These are phyloP conservation scores for Colletotrichum euphorbiae DNA, from an alignment of 2,329 filamentous ascomycete genomes.

Conservation along the genomic window DNA sequence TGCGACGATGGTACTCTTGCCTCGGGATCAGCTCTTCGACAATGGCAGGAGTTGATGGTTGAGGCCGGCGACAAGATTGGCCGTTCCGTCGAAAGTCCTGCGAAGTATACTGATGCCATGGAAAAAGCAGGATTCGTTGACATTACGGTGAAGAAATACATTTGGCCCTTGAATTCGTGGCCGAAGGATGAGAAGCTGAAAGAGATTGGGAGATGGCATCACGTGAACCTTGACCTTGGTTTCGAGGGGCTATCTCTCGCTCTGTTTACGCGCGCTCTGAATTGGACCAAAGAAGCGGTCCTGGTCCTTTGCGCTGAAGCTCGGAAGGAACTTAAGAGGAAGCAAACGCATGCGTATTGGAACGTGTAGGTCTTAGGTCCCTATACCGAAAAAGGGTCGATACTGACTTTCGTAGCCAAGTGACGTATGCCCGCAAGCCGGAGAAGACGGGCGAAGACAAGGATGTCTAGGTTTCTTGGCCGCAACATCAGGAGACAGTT, in stretches of 20 bases:
- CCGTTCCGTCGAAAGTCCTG: constrained; percentile 45
- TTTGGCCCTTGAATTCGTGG: constrained; percentile 41
- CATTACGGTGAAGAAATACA: constrained; percentile 1
- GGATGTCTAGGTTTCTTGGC: too few relatives aligned
- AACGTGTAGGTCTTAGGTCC: not conserved
- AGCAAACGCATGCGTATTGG: constrained; percentile 44
- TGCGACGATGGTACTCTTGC: constrained; percentile 49
- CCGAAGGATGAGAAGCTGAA: constrained; percentile 38
- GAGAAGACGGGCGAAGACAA: too few relatives aligned
- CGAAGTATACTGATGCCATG: constrained; percentile 43
- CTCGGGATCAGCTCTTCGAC: constrained; percentile 44
- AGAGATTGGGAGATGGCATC: constrained; percentile 31
- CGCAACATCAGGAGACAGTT: too few relatives aligned
- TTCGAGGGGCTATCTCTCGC: constrained; percentile 50
- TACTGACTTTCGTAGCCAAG: not conserved
- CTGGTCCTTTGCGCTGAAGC: constrained; percentile 42
- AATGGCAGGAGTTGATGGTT: constrained; percentile 47
- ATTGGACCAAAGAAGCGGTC: constrained; percentile 49
- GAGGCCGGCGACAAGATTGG: constrained; percentile 47
- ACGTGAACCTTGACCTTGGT: constrained; percentile 47
- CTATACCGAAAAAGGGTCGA: not conserved
- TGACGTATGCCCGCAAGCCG: not conserved
- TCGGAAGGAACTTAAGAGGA: constrained; percentile 43
- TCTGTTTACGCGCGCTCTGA: constrained; percentile 50
- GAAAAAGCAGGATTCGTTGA: constrained; percentile 21